Evolutionary conservation across 2,329 filamentous ascomycete species (phyloP).

Genomic region (Colletotrichum tabaci): DNA sequence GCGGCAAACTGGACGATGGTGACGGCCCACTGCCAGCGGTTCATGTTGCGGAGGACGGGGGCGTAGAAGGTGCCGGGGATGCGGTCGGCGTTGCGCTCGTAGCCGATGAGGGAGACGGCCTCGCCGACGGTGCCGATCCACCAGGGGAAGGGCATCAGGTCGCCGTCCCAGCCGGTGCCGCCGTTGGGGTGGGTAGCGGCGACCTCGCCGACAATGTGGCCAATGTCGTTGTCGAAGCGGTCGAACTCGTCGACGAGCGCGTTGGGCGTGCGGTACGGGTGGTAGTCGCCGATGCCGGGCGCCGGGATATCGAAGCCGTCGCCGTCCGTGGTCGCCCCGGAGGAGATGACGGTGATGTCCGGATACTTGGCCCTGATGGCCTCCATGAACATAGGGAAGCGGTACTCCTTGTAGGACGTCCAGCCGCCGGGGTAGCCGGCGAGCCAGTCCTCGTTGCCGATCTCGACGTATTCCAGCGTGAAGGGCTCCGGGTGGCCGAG

Average conservation of each 20-base stretch:
- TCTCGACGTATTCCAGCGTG: slow-evolving; percentile 72
- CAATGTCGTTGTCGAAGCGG: slow-evolving; percentile 66
- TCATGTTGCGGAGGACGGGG: slow-evolving; percentile 64
- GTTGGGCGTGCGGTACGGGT: slow-evolving; percentile 67
- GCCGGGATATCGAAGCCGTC: slow-evolving; percentile 61
- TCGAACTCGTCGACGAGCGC: slow-evolving; percentile 64
- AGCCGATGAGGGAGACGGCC: slow-evolving; percentile 75
- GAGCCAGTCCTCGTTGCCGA: slow-evolving; percentile 79
- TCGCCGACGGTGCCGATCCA: slow-evolving; percentile 75
- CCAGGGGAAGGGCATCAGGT: slow-evolving; percentile 65
- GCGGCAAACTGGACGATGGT: slow-evolving; percentile 66
- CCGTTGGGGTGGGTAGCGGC: slow-evolving; percentile 67
- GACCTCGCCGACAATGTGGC: slow-evolving; percentile 64
- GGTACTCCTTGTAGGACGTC: slow-evolving; percentile 66
- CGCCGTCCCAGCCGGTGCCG: slow-evolving; percentile 62
- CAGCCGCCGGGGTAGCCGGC: slow-evolving; percentile 62
- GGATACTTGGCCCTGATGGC: slow-evolving; percentile 71
- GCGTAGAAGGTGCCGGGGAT: slow-evolving; percentile 69
- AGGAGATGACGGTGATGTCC: slow-evolving; percentile 70
- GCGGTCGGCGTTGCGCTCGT: slow-evolving; percentile 75
- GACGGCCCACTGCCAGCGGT: slow-evolving; percentile 66
- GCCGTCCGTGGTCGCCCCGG: slow-evolving; percentile 61
- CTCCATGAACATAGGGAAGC: slow-evolving; percentile 72
- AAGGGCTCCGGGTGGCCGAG: slow-evolving; percentile 75
- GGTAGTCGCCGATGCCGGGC: slow-evolving; percentile 63